phyloP scores from a whole-genome alignment of 306 rosid species.

The Corylus heterophylla region DNA sequence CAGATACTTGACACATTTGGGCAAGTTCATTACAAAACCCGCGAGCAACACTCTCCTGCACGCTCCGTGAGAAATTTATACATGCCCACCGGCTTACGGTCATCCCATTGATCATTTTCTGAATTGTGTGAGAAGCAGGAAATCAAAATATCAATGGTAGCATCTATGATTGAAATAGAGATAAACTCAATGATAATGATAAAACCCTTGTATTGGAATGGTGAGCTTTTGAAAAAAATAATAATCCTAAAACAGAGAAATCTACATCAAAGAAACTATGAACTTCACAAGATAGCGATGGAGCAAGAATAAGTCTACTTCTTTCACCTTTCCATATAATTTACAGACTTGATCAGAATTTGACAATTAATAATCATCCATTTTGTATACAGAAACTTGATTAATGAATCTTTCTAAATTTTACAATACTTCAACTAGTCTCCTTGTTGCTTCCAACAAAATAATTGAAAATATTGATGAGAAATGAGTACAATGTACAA shows the following conservation, averaged over 20 bases:
- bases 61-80: slow-evolving; percentile 85
- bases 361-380: not conserved
- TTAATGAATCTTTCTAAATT: not conserved
- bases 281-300: not conserved
- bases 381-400: not conserved
- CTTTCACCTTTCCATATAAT: not conserved
- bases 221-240: not conserved
- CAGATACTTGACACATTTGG: slow-evolving; percentile 98
- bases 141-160: slow-evolving; percentile 22
- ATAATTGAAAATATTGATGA: not conserved
- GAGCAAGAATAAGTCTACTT: not conserved
- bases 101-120: slow-evolving; percentile 99
- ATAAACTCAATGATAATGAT: slow-evolving; percentile 1
- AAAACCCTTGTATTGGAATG: slow-evolving; percentile 5
- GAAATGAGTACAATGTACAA: slow-evolving; percentile 1
- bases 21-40: slow-evolving; percentile 84
- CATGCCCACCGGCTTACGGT: slow-evolving; percentile 96
- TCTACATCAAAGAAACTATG: not conserved
- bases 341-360: not conserved
- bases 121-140: slow-evolving; percentile 30
- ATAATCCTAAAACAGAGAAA: not conserved
- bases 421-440: not conserved
- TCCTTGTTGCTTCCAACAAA: not conserved
- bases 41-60: slow-evolving; percentile 86
- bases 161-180: slow-evolving; percentile 12